Conservation (phyloP, 257 asterid genomes). For the Leonotis leonurus region DNA sequence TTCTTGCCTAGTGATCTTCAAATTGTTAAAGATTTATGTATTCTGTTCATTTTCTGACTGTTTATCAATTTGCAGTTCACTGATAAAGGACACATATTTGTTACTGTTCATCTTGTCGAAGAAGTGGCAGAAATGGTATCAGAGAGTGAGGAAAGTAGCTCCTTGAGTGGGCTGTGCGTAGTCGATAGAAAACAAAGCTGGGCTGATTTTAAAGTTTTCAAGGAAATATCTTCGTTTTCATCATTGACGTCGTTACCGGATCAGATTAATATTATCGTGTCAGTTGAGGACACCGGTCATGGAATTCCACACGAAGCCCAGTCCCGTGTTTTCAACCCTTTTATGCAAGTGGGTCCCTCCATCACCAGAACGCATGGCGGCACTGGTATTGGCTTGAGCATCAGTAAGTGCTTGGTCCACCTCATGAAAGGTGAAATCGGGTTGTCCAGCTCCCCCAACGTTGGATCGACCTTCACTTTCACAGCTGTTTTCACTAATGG, state of each 20-base stretch:
- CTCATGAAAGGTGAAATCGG: conserved; percentile 98
- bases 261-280: conserved; percentile 56
- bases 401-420: conserved; percentile 89
- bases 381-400: conserved; percentile 94
- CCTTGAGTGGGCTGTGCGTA: conserved; percentile 78
- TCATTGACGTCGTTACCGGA: conserved; percentile 38
- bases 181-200: conserved; percentile 71
- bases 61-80: conserved; percentile 61
- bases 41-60: too few relatives aligned
- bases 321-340: conserved; percentile 71
- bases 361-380: conserved; percentile 87
- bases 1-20: too few relatives aligned
- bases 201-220: conserved; percentile 44
- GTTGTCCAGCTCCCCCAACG: conserved; percentile 56
- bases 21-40: too few relatives aligned
- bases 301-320: conserved; percentile 87
- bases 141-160: conserved; percentile 31
- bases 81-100: conserved; percentile 83
- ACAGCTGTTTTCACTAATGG: conserved; percentile 64
- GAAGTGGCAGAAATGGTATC: conserved; percentile 47
- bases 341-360: conserved; percentile 97
- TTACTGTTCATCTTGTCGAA: conserved; percentile 72
- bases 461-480: conserved; percentile 88
- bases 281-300: conserved; percentile 94
- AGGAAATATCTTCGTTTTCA: conserved; percentile 34